These are phyloP conservation scores for Aurifilum marmelostoma DNA, from an alignment of 2,329 filamentous ascomycete genomes.

Conservation along the genomic window DNA sequence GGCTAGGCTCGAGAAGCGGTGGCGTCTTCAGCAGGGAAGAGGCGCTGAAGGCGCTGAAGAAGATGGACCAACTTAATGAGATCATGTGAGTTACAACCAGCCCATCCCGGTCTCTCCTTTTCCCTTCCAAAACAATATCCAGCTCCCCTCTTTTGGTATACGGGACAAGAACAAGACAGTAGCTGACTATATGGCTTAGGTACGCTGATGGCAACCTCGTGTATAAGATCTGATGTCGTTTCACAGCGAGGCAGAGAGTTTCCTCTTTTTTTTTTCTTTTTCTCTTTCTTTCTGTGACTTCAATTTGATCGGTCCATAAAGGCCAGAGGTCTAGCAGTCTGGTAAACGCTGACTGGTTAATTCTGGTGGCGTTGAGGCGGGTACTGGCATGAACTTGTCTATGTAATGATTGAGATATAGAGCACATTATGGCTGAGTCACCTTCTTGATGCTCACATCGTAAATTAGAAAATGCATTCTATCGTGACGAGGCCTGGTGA, in stretches of 20 bases:
- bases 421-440: background rate
- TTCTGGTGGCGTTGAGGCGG: background rate
- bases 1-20: constrained; percentile 57
- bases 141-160: background rate
- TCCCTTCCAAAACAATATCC: too few species aligned
- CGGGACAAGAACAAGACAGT: background rate
- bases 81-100: constrained; percentile 97
- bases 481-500: background rate
- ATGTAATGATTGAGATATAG: background rate
- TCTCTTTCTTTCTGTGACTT: too few species aligned
- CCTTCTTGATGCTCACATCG: background rate
- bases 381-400: background rate
- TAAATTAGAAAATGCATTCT: background rate
- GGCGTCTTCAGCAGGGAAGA: constrained; percentile 72
- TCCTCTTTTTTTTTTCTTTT: too few species aligned
- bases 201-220: constrained; percentile 66
- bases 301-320: background rate
- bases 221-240: constrained; percentile 63
- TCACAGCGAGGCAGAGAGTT: background rate
- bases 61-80: constrained; percentile 82
- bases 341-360: background rate
- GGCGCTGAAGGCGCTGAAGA: constrained; percentile 74
- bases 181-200: constrained; percentile 43
- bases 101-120: too few species aligned
- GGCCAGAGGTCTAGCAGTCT: background rate